Percentiles rank a stretch among this genome's conserved stretches.
Evolutionary conservation across 441 rosid species (phyloP).

Genomic region (Kokia cookei): DNA sequence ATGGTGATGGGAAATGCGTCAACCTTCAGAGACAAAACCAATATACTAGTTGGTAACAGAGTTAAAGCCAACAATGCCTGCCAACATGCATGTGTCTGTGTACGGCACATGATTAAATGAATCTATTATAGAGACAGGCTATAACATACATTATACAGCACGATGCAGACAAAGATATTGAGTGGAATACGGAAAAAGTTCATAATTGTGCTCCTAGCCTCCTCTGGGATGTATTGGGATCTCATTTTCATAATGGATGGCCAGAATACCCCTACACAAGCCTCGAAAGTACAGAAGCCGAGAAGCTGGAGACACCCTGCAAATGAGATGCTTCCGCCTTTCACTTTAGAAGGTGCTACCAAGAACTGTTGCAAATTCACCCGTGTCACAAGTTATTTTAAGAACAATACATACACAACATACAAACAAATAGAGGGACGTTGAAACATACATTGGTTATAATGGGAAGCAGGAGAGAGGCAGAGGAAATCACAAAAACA

Average conservation of each 20-base stretch:
- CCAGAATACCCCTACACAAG: conserved; percentile 96
- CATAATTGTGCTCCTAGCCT: conserved; percentile 99
- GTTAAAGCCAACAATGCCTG: background rate
- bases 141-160: conserved; percentile 74
- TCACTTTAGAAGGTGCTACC: conserved; percentile 68
- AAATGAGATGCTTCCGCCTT: conserved; percentile 76
- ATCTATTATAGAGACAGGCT: background rate
- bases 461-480: conserved; percentile 86
- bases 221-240: conserved; percentile 97
- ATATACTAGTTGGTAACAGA: conserved; percentile 1
- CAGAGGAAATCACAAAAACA: conserved; percentile 72
- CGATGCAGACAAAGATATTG: conserved; percentile 87
- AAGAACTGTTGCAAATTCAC: conserved; percentile 47
- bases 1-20: conserved; percentile 87
- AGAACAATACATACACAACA: background rate
- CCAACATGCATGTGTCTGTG: background rate
- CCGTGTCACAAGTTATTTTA: conserved; percentile 7
- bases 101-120: background rate
- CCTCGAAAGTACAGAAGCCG: conserved; percentile 93
- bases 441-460: conserved; percentile 57
- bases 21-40: conserved; percentile 42
- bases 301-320: conserved; percentile 77
- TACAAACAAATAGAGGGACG: conserved; percentile 8
- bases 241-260: conserved; percentile 99
- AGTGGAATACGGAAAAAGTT: conserved; percentile 95